Evolutionary conservation across 176 grass and related monocot species (phyloP).

Genomic region (bread wheat (Triticum aestivum)): IWGSC_CS_RefSeq_v2.1 NC_057794.1:358626885-358627384

Average conservation of each 20-base stretch:
- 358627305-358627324: slow-evolving; percentile 54
- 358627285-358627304: slow-evolving; percentile 58
- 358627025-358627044: background rate
- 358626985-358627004: background rate
- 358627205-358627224: background rate
- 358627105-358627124: background rate
- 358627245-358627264: slow-evolving; percentile 89
- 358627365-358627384: slow-evolving; percentile 68
- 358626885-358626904: slow-evolving; percentile 2
- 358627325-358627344: slow-evolving; percentile 69
- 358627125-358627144: too few relatives aligned
- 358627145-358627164: background rate
- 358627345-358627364: slow-evolving; percentile 57
- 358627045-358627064: background rate
- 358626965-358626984: background rate
- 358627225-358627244: slow-evolving; percentile 9
- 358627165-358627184: background rate
- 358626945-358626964: background rate
- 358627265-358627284: slow-evolving; percentile 36
- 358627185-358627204: background rate
- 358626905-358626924: background rate
- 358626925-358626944: background rate
- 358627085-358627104: slow-evolving; percentile 22
- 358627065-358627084: background rate
- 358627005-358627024: background rate